These are phyloP conservation scores for Brassica nigra DNA, from an alignment of 345 rosid genomes.

Conservation along the genomic window DNA sequence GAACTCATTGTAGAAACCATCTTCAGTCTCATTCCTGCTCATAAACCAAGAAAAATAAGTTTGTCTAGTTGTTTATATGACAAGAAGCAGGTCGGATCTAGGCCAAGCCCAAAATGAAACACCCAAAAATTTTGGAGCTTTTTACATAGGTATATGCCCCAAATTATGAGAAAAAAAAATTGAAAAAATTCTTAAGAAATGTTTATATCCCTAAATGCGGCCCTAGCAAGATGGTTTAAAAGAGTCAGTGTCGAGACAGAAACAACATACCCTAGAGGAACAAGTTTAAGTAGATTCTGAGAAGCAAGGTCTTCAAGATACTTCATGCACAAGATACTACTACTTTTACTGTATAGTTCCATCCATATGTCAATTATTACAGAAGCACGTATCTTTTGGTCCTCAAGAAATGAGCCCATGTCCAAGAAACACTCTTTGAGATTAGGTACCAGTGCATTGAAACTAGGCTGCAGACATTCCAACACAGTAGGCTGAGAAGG, in stretches of 20 bases:
- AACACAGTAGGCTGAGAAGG: slow-evolving; percentile 30
- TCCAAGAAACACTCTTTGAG: slow-evolving; percentile 60
- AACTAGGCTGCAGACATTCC: slow-evolving; percentile 49
- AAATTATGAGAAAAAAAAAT: no score
- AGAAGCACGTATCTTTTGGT: slow-evolving; percentile 50
- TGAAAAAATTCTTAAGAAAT: no score
- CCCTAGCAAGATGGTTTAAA: no score
- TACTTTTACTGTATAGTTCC: slow-evolving; percentile 33
- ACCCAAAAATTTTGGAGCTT: no score
- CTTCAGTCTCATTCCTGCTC: background rate
- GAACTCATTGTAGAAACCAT: background rate
- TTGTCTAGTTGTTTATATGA: background rate
- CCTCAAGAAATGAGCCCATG: slow-evolving; percentile 62
- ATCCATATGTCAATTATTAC: slow-evolving; percentile 58
- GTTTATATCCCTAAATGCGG: no score
- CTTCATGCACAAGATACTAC: slow-evolving; percentile 34
- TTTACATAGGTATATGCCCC: no score
- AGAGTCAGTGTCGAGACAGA: background rate
- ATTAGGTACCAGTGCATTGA: slow-evolving; percentile 38
- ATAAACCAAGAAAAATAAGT: background rate
- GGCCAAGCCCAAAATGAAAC: no score
- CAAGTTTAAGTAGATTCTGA: slow-evolving; percentile 5
- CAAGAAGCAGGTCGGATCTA: background rate
- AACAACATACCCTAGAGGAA: background rate
- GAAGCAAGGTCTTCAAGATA: slow-evolving; percentile 36